Evolutionary conservation across 768 basidiomycete species (phyloP), one percentile per base, ranked within the genome.

Genomic region (Rhodocollybia butyracea): DNA sequence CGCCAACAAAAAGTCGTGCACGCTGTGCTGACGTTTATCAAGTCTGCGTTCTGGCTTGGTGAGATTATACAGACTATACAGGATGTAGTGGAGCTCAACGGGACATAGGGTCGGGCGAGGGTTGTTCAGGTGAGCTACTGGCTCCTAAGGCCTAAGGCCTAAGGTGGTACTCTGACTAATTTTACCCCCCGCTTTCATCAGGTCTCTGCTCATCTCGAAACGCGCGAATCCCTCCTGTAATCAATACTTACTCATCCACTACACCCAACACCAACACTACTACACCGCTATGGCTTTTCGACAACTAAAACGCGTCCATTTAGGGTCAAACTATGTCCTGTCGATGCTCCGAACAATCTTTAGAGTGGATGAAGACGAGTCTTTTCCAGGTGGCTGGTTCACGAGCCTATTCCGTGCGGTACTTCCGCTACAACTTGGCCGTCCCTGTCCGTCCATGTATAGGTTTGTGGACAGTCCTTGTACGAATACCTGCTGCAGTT

Each of bases 1-100:
- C 71, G 94, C 98, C 54, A 90, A 86, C 66, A 97, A 98, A 74
- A 92, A 96, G 81, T 89, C 34, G 83, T 85, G 39, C 92, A 98
- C 56, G 95, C 96, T 6, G 86, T 91, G 34, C 70, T 99, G 13
- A 97, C 94, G 0, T 91, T 99, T 60, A 85, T 90, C 24, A 98
- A 98, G 71, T 85, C 88, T 38, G 89, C 91, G 0, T 98, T 91
- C 69, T 73, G 96, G 19, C 81, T 98, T 0, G 96, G 96, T 3
- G 95, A n/a, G n/a, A n/a, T n/a, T n/a, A n/a, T n/a, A n/a, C n/a
- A 99, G 72, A 94, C 94, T 0, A 85, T 98, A 22, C 72, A 86
- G 42, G 96, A 94, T 2, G 85, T 95, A 0, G 86, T 99, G 22
- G 87, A 92, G 64, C 66, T 98, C 59, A 98, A 99, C 65, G 81